These are phyloP conservation scores for Silybum marianum DNA, from an alignment of 129 eudicot genomes.

Conservation along the genomic window DNA sequence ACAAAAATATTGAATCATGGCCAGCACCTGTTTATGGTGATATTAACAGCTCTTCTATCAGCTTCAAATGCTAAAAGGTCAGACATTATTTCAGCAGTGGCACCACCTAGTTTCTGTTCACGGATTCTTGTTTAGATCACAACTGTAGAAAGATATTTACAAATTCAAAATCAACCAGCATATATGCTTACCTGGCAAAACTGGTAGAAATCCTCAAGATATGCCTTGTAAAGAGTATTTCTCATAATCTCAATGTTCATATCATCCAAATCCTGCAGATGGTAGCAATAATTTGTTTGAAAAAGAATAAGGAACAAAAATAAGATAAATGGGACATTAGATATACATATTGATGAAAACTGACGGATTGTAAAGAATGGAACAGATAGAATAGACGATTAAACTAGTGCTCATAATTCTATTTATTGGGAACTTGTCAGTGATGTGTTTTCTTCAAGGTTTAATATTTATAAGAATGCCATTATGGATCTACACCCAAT, in stretches of 20 bases:
- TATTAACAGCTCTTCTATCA: conserved; percentile 93
- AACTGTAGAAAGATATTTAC: not conserved
- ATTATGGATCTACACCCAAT: not conserved
- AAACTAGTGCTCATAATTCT: not conserved
- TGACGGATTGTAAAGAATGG: not conserved
- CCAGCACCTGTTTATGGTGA: conserved; percentile 80
- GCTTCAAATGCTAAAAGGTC: conserved; percentile 95
- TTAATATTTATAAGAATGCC: not conserved
- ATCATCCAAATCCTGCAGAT: conserved; percentile 85
- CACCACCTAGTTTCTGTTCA: conserved; percentile 87
- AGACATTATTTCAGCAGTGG: conserved; percentile 94
- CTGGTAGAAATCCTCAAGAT: conserved; percentile 89
- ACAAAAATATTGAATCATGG: not conserved
- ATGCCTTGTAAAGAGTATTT: conserved; percentile 94
- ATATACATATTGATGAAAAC: not conserved
- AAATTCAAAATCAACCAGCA: not conserved
- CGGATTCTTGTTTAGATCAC: not conserved
- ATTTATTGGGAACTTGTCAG: not conserved
- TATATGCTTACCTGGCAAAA: conserved; percentile 69
- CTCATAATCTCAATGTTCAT: conserved; percentile 99
- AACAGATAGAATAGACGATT: too few species aligned
- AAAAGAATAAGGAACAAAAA: not conserved
- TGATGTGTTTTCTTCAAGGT: not conserved
- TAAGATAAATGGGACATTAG: not conserved
- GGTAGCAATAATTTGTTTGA: conserved; percentile 8